A percentile compares a stretch with the other conserved stretches of the same genome.
Conservation (phyloP, 2,329 filamentous ascomycete species). For the Colletotrichum sp. region DNA sequence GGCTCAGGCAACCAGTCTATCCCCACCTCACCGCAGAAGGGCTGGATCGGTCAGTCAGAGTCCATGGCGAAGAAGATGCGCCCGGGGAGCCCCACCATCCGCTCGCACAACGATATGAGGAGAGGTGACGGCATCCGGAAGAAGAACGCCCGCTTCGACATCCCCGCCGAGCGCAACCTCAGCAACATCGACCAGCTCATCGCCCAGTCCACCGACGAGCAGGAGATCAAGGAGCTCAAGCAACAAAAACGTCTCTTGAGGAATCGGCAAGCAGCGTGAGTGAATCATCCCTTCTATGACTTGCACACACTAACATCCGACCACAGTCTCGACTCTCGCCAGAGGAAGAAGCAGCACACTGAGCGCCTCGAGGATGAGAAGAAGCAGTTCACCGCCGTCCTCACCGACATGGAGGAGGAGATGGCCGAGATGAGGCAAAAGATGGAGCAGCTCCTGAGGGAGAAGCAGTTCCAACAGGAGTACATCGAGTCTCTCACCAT, state of each 20-base stretch:
- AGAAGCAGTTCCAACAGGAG: slow-evolving; percentile 77
- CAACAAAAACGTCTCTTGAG: slow-evolving; percentile 94
- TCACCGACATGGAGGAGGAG: slow-evolving; percentile 81
- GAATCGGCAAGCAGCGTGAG: slow-evolving; percentile 96
- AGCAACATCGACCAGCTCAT: slow-evolving; percentile 96
- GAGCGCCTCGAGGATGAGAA: slow-evolving; percentile 97
- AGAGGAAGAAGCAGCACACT: slow-evolving; percentile 98
- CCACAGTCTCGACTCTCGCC: slow-evolving; percentile 86
- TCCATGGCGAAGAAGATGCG: slow-evolving; percentile 65
- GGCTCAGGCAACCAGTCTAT: slow-evolving; percentile 53
- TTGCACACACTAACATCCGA: slow-evolving; percentile 1
- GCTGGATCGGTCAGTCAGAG: slow-evolving; percentile 58
- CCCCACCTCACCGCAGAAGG: slow-evolving; percentile 62
- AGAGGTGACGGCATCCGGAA: slow-evolving; percentile 92
- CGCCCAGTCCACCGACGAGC: slow-evolving; percentile 83
- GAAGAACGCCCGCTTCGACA: slow-evolving; percentile 98
- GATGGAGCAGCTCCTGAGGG: slow-evolving; percentile 72
- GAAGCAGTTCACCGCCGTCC: slow-evolving; percentile 82
- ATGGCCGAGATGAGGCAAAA: slow-evolving; percentile 71
- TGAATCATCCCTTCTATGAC: slow-evolving; percentile 26
- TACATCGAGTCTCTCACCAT: slow-evolving; percentile 78
- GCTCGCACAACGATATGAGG: slow-evolving; percentile 77
- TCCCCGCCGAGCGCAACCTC: slow-evolving; percentile 90
- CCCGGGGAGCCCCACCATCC: slow-evolving; percentile 71
- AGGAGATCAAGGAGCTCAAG: slow-evolving; percentile 97